Evolutionary conservation across 768 basidiomycete species (phyloP), one percentile per base, ranked within the genome.

Genomic region (Mycena galopus): DNA sequence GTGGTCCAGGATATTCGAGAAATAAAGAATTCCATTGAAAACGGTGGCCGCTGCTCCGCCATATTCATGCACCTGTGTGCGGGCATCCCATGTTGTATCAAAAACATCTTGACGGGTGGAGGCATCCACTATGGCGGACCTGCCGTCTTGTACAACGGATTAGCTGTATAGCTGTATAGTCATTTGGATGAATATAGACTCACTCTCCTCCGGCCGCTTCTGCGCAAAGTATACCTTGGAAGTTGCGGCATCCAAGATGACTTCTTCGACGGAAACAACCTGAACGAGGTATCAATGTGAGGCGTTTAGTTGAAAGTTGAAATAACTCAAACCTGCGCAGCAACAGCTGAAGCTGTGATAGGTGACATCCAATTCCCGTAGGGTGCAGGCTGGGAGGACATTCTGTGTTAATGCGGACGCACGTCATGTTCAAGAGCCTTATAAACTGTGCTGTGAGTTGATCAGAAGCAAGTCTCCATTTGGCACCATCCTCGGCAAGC

Each of bases 41-140:
- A 67, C 57, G 0, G 57, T 59, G 4, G 66, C 56, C 11, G 57
- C 66, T 7, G n/a, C 56, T 2, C 66, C 66, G 2, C 66, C 66
- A n/a, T 67, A 67, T 51, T 67, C 66, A 17, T 67, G 66, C 21
- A 67, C 14, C 2, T 47, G 66, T 5, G 66, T 59, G n/a, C 66
- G 66, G 3, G 66, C 57, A 29, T 67, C 66, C 66, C 66, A 67
- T 0, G 66, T n/a, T 9, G 9, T 10, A 14, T 29, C 66, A 21
- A 67, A 67, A 10, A 67, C 11, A 44, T 67, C 66, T 37, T 50
- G 21, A 2, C 66, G 44, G 17, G 19, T 30, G 8, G 42, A 58
- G 14, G 66, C 44, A 19, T 47, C 56, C 23, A 59, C 66, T 1
- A 59, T 27, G 16, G 57, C 66, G 19, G 57, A 67, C 23, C 66